Conservation (phyloP, 805 yeast genomes). For the Kazachstania taianensis region DNA sequence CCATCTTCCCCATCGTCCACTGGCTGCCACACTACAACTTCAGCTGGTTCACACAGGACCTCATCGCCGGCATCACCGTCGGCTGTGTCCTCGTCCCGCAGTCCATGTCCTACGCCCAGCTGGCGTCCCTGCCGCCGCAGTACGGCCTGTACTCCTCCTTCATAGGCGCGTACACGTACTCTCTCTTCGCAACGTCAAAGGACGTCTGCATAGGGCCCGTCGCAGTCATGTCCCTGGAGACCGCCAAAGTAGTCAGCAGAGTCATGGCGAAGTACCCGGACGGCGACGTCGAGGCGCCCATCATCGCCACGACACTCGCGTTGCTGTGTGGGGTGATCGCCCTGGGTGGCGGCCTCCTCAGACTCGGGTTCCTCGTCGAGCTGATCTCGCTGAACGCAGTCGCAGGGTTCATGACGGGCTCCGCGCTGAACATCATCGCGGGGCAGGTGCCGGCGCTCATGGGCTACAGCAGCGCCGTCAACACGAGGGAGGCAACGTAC, state of each 20-base stretch:
- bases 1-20: constrained; percentile 67
- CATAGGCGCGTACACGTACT: constrained; percentile 80
- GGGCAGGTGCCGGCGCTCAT: constrained; percentile 84
- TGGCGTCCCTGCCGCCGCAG: constrained; percentile 73
- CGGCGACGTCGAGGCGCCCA: constrained; percentile 41
- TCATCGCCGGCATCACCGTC: constrained; percentile 87
- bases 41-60: constrained; percentile 70
- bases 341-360: constrained; percentile 66
- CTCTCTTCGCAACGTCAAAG: constrained; percentile 88
- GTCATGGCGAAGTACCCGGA: constrained; percentile 46
- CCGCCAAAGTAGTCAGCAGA: constrained; percentile 60
- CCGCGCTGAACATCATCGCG: constrained; percentile 69
- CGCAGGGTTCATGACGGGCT: constrained; percentile 90
- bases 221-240: constrained; percentile 87
- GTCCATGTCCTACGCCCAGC: constrained; percentile 86
- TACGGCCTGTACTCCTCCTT: constrained; percentile 88
- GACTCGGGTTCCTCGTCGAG: constrained; percentile 83
- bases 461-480: constrained; percentile 60
- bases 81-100: constrained; percentile 92
- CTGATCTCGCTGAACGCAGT: constrained; percentile 87
- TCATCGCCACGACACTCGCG: constrained; percentile 71
- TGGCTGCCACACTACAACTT: constrained; percentile 82
- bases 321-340: constrained; percentile 81
- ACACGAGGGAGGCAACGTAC: constrained; percentile 66
- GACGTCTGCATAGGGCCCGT: constrained; percentile 96